Percentiles rank a stretch among this genome's conserved stretches.
These are phyloP conservation scores for Cystobasidium sp. DNA, from an alignment of 1,284 basidiomycete genomes.

Conservation along the genomic window DNA sequence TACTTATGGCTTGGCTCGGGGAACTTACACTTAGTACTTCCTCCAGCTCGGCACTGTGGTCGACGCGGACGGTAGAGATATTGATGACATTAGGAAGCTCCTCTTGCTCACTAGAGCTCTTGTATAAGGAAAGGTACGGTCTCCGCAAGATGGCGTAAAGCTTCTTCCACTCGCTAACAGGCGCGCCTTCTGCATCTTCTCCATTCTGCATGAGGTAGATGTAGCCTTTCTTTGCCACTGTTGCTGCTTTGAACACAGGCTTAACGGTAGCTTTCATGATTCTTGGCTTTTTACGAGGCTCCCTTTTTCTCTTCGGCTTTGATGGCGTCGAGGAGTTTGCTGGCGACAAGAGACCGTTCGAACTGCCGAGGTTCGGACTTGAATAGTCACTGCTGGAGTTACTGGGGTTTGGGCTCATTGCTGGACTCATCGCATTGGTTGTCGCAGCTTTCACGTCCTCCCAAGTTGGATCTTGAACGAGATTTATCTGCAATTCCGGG, in stretches of 20 bases:
- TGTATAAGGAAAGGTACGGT: constrained; percentile 87
- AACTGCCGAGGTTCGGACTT: not conserved
- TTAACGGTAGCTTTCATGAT: constrained; percentile 15
- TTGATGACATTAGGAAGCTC: constrained; percentile 79
- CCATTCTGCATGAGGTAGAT: constrained; percentile 74
- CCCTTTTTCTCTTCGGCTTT: constrained; percentile 7
- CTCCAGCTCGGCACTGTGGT: constrained; percentile 84
- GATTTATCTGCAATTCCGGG: constrained; percentile 65
- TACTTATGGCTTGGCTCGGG: not conserved
- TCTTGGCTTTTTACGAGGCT: constrained; percentile 22
- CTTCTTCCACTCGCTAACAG: constrained; percentile 77
- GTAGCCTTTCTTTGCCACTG: constrained; percentile 80
- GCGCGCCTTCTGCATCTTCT: constrained; percentile 48
- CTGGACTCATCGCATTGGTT: not conserved
- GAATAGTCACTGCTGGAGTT: constrained; percentile 58
- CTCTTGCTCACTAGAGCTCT: constrained; percentile 76
- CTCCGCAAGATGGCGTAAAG: constrained; percentile 86
- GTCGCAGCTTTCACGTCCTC: constrained; percentile 29
- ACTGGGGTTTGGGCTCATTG: constrained; percentile 62
- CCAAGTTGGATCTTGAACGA: constrained; percentile 63
- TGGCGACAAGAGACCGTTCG: not conserved
- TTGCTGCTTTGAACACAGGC: constrained; percentile 59
- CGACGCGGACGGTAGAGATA: constrained; percentile 80
- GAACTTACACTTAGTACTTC: constrained; percentile 71
- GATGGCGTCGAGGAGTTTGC: constrained; percentile 49